Percentiles rank a stretch among this genome's conserved stretches.
These are phyloP conservation scores for Septoria linicola DNA, from an alignment of 2,329 filamentous ascomycete species.

Conservation along the genomic window DNA sequence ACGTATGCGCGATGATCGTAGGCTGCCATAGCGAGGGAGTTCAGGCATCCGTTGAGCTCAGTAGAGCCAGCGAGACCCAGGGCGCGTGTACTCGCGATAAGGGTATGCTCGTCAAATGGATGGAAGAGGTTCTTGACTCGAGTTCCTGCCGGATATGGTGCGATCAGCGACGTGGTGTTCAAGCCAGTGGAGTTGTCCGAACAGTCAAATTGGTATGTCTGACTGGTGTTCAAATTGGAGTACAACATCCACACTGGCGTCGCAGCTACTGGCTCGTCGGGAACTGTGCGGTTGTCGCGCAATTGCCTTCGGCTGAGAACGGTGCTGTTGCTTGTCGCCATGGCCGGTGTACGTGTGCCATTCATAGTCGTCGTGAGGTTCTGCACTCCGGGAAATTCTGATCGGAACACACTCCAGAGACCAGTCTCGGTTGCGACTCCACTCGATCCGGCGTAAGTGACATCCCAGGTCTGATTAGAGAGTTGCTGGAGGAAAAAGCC, in stretches of 20 bases:
- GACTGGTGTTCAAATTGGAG: constrained; percentile 47
- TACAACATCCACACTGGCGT: constrained; percentile 52
- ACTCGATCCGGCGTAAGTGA: constrained; percentile 52
- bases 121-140: constrained; percentile 61
- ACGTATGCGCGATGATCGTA: constrained; percentile 61
- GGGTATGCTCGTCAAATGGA: constrained; percentile 54
- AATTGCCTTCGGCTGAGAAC: neutral
- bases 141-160: constrained; percentile 54
- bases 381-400: constrained; percentile 49
- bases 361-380: constrained; percentile 47
- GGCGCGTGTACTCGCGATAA: constrained; percentile 38
- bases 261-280: constrained; percentile 25
- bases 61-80: constrained; percentile 45
- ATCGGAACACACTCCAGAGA: constrained; percentile 59
- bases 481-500: constrained; percentile 56
- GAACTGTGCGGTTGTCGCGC: neutral
- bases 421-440: constrained; percentile 54
- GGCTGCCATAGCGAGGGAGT: constrained; percentile 50
- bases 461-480: constrained; percentile 54
- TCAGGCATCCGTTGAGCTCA: constrained; percentile 55
- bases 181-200: constrained; percentile 33
- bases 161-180: constrained; percentile 49
- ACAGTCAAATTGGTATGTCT: constrained; percentile 59
- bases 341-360: neutral
- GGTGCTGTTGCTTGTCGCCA: neutral